These are phyloP conservation scores for Erythrophleum ivorense DNA, from an alignment of 331 rosid genomes.

Conservation along the genomic window DNA sequence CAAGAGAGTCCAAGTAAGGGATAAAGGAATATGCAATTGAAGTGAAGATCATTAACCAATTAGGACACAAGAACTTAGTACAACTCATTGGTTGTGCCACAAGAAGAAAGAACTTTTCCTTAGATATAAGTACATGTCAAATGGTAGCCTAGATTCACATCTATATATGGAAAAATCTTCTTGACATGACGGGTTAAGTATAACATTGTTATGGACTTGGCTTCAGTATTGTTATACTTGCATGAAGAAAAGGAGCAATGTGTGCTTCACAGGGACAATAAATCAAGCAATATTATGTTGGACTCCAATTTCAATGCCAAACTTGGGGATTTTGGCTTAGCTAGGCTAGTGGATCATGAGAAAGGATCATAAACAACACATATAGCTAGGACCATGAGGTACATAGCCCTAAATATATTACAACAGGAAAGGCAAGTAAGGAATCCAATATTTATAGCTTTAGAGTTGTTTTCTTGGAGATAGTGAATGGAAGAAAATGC, in stretches of 20 bases:
- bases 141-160: too few relatives aligned
- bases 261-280: too few relatives aligned
- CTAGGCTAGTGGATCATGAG: not conserved
- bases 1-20: conserved; percentile 46
- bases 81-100: conserved; percentile 41
- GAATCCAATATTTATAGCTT: not conserved
- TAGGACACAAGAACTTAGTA: conserved; percentile 53
- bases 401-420: not conserved
- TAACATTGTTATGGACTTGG: too few relatives aligned
- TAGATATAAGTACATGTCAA: not conserved
- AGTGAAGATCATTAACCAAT: conserved; percentile 41
- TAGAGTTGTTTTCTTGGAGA: too few relatives aligned
- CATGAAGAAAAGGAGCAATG: too few relatives aligned
- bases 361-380: not conserved
- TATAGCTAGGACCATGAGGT: not conserved
- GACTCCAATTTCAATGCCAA: too few relatives aligned
- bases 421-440: not conserved
- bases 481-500: too few relatives aligned
- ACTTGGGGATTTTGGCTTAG: not conserved
- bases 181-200: too few relatives aligned
- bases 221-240: too few relatives aligned
- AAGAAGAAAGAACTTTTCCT: conserved; percentile 38
- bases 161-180: too few relatives aligned
- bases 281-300: too few relatives aligned
- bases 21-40: conserved; percentile 23